Evolutionary conservation across 2,329 filamentous ascomycete species (phyloP).

Genomic region (Hirsutella thompsonii): DNA sequence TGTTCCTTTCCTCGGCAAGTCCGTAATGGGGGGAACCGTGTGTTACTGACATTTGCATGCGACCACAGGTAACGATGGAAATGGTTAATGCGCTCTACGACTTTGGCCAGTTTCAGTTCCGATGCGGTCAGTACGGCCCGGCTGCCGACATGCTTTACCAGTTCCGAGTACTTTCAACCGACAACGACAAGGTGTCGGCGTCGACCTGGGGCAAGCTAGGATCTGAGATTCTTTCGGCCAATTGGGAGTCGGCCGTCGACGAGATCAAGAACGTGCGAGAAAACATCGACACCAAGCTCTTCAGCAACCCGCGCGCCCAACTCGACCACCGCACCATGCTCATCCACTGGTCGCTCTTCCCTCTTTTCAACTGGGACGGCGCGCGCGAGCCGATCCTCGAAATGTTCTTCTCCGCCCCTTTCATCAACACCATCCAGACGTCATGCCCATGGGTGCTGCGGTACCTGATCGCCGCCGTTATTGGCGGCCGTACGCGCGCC

Average conservation of each 20-base stretch:
- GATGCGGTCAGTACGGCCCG: slow-evolving; percentile 83
- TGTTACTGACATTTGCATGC: slow-evolving; percentile 11
- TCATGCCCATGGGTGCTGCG: slow-evolving; percentile 92
- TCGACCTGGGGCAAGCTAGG: slow-evolving; percentile 98
- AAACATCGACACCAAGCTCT: slow-evolving; percentile 84
- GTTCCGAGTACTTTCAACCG: slow-evolving; percentile 94
- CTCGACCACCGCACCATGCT: slow-evolving; percentile 94
- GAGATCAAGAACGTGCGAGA: slow-evolving; percentile 86
- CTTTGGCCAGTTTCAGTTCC: slow-evolving; percentile 95
- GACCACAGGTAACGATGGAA: slow-evolving; percentile 62
- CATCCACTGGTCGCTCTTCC: slow-evolving; percentile 97
- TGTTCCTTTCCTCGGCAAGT: neutral
- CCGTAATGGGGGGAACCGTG: no score
- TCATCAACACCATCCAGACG: slow-evolving; percentile 99
- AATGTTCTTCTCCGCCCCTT: slow-evolving; percentile 91
- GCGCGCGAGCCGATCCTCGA: slow-evolving; percentile 87
- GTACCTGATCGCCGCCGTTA: slow-evolving; percentile 87
- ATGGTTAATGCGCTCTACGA: slow-evolving; percentile 96
- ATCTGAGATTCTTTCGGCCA: slow-evolving; percentile 85
- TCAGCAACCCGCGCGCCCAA: slow-evolving; percentile 92
- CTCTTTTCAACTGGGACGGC: slow-evolving; percentile 93
- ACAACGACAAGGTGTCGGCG: slow-evolving; percentile 92
- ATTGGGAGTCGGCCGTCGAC: slow-evolving; percentile 90
- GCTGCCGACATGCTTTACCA: slow-evolving; percentile 92
- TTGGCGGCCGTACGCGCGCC: slow-evolving; percentile 73